Conservation (phyloP, 1,284 basidiomycete species). For the Pterulicium gracile region DNA sequence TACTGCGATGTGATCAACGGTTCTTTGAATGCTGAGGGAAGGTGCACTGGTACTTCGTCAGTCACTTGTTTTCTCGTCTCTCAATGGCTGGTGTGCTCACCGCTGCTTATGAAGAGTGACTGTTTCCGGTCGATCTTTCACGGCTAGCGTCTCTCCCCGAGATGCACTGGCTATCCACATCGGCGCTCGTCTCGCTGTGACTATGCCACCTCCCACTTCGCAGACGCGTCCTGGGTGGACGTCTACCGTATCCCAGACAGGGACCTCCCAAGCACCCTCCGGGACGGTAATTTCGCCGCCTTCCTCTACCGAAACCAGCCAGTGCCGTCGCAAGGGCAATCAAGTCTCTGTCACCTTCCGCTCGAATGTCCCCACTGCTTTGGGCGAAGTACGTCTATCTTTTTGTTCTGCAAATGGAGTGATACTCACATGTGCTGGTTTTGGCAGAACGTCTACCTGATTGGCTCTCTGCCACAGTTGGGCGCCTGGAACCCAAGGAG, state of each 20-base stretch:
- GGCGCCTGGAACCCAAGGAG: conserved; percentile 37
- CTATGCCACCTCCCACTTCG: too few species aligned
- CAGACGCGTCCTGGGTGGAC: too few species aligned
- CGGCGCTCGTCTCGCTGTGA: conserved; percentile 21
- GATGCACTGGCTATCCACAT: conserved; percentile 51
- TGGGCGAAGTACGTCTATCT: too few species aligned
- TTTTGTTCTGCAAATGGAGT: too few species aligned
- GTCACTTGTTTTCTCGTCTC: too few species aligned
- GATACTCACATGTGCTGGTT: too few species aligned
- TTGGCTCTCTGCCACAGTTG: conserved; percentile 43
- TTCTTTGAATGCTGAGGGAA: conserved; percentile 21
- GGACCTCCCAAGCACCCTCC: too few species aligned
- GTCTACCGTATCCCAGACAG: too few species aligned
- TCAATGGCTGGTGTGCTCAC: neutral
- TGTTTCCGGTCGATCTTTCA: conserved; percentile 41
- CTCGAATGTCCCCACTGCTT: conserved; percentile 43
- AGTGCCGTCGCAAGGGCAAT: conserved; percentile 8
- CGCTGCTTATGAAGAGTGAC: conserved; percentile 28
- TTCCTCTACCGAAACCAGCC: too few species aligned
- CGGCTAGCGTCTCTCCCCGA: conserved; percentile 37
- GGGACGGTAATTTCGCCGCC: too few species aligned
- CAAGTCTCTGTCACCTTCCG: conserved; percentile 35
- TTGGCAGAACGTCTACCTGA: conserved; percentile 55
- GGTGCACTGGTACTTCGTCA: conserved; percentile 41
- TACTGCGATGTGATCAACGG: conserved; percentile 61